A percentile compares a stretch with the other conserved stretches of the same genome.
phyloP scores from a whole-genome alignment of 2,329 filamentous ascomycete species.

The Hypoxylon sp. region DNA sequence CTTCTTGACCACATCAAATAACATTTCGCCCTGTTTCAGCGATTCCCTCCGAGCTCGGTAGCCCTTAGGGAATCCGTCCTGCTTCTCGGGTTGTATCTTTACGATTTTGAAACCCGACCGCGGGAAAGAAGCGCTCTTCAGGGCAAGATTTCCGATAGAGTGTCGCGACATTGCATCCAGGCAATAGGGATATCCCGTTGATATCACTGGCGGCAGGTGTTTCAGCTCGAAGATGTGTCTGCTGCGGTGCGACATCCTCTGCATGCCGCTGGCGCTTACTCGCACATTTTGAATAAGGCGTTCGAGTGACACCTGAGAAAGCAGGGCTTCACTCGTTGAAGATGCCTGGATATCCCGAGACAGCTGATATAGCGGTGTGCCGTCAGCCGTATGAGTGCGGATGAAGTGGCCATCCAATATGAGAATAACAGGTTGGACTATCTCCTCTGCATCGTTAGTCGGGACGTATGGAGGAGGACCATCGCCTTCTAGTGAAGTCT shows the following conservation, averaged over 20 bases:
- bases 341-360: slow-evolving; percentile 46
- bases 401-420: slow-evolving; percentile 48
- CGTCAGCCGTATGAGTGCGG: slow-evolving; percentile 45
- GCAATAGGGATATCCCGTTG: slow-evolving; percentile 45
- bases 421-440: slow-evolving; percentile 48
- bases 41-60: slow-evolving; percentile 41
- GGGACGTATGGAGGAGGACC: slow-evolving; percentile 40
- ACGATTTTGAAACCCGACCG: slow-evolving; percentile 42
- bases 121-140: slow-evolving; percentile 38
- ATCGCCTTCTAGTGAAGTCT: slow-evolving; percentile 15
- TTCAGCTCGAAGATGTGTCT: slow-evolving; percentile 47
- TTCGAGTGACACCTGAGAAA: slow-evolving; percentile 46
- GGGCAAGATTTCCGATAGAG: slow-evolving; percentile 40
- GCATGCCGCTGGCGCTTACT: slow-evolving; percentile 31
- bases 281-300: slow-evolving; percentile 44
- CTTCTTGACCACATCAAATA: slow-evolving; percentile 46
- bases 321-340: slow-evolving; percentile 36
- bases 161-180: slow-evolving; percentile 41
- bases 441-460: slow-evolving; percentile 36
- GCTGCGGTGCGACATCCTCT: slow-evolving; percentile 40
- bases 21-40: slow-evolving; percentile 33
- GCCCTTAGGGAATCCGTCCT: slow-evolving; percentile 45
- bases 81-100: slow-evolving; percentile 33
- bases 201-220: slow-evolving; percentile 45
- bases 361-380: slow-evolving; percentile 48